Conservation (phyloP, 108 stramenopile species). For the Chaetoceros tenuissimus region DNA sequence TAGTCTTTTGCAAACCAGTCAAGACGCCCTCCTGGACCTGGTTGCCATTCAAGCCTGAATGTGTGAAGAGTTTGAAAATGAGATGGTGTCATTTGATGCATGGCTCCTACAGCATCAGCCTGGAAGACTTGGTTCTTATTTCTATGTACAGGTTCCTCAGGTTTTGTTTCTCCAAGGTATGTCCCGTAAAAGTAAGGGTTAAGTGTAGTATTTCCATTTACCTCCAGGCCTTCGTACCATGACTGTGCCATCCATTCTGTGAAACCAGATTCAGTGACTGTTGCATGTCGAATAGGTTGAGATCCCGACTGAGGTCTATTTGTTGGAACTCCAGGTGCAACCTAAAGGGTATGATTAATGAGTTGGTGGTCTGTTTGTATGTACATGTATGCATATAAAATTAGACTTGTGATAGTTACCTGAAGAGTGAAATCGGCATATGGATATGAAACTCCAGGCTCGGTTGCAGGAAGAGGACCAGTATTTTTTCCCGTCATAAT, state of each 20-base stretch:
- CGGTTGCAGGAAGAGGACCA: slow-evolving; percentile 47
- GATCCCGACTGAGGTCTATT: slow-evolving; percentile 80
- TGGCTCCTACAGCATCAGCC: slow-evolving; percentile 91
- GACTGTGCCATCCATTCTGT: slow-evolving; percentile 45
- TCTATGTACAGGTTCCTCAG: slow-evolving; percentile 70
- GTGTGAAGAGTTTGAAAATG: slow-evolving; percentile 84
- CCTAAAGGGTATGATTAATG: slow-evolving; percentile 22
- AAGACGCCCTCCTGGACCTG: slow-evolving; percentile 76
- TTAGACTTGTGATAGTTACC: slow-evolving; percentile 31
- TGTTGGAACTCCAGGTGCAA: slow-evolving; percentile 79
- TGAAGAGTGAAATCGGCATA: slow-evolving; percentile 88
- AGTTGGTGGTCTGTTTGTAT: slow-evolving; percentile 1
- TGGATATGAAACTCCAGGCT: slow-evolving; percentile 61
- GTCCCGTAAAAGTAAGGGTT: slow-evolving; percentile 96
- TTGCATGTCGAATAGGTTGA: slow-evolving; percentile 47
- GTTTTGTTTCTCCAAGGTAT: slow-evolving; percentile 76
- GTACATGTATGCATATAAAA: neutral
- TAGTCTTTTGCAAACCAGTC: slow-evolving; percentile 85
- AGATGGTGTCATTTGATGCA: slow-evolving; percentile 58
- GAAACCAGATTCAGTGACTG: slow-evolving; percentile 34
- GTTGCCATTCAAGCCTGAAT: slow-evolving; percentile 93
- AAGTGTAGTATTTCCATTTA: slow-evolving; percentile 75
- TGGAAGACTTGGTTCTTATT: slow-evolving; percentile 83
- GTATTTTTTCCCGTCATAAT: slow-evolving; percentile 84
- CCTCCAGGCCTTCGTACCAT: slow-evolving; percentile 82